Percentiles rank a stretch among this genome's conserved stretches.
phyloP scores from a whole-genome alignment of 2,329 filamentous ascomycete species.

The Fusarium neocosmosporiellum region DNA sequence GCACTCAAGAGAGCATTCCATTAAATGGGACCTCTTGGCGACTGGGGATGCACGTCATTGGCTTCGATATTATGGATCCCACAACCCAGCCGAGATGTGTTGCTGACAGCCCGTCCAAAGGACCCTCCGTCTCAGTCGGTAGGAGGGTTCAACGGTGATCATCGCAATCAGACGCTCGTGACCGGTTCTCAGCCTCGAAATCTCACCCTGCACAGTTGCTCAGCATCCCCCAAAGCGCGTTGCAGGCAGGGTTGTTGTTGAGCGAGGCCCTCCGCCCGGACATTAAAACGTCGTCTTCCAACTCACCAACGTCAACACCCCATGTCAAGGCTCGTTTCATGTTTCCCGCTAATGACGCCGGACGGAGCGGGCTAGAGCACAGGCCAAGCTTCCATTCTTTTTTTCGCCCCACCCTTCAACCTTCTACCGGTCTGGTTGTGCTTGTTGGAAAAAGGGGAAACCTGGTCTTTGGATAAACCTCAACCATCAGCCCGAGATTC shows the following conservation, averaged over 20 bases:
- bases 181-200: background rate
- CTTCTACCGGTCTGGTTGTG: slow-evolving; percentile 9
- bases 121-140: background rate
- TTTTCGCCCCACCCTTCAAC: slow-evolving; percentile 25
- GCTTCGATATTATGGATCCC: slow-evolving; percentile 1
- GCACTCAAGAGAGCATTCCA: background rate
- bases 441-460: slow-evolving; percentile 19
- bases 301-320: slow-evolving; percentile 19
- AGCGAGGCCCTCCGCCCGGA: slow-evolving; percentile 24
- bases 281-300: slow-evolving; percentile 28
- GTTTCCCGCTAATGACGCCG: slow-evolving; percentile 44
- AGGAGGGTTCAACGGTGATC: background rate
- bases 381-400: slow-evolving; percentile 28
- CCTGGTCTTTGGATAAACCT: slow-evolving; percentile 2
- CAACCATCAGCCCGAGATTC: slow-evolving; percentile 5
- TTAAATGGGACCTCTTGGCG: background rate
- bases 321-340: slow-evolving; percentile 39
- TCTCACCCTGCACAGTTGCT: too few relatives aligned
- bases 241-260: slow-evolving; percentile 11
- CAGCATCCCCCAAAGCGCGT: background rate
- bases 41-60: slow-evolving; percentile 8
- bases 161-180: background rate
- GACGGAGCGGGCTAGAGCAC: slow-evolving; percentile 33
- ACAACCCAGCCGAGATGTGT: background rate
- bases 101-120: background rate